Percentiles rank a stretch among this genome's conserved stretches.
These are phyloP conservation scores for Linaria vulgaris DNA, from an alignment of 257 asterid genomes.

Conservation along the genomic window DNA sequence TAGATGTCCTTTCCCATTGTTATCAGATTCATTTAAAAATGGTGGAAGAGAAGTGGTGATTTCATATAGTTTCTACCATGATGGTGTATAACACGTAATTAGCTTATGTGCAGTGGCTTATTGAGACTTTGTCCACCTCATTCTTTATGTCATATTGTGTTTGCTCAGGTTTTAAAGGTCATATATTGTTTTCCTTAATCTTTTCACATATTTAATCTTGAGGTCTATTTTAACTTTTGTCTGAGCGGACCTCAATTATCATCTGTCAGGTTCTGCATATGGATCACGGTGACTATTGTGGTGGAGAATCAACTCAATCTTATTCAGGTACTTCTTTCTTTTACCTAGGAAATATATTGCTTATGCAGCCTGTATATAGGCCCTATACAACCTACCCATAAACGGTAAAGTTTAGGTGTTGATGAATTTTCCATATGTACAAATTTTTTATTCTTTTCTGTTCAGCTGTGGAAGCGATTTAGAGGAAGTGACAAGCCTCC, in stretches of 20 bases:
- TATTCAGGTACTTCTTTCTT: slow-evolving; percentile 41
- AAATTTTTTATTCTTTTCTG: background rate
- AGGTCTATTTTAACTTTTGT: slow-evolving; percentile 2
- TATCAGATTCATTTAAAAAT: no score
- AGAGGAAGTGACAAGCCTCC: slow-evolving; percentile 90
- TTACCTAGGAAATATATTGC: background rate
- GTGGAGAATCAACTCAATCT: slow-evolving; percentile 66
- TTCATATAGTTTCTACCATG: no score
- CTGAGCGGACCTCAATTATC: slow-evolving; percentile 14
- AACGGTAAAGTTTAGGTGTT: background rate
- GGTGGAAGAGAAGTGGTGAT: no score
- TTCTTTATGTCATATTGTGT: background rate
- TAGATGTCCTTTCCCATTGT: no score
- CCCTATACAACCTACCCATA: no score
- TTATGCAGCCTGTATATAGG: no score
- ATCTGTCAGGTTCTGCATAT: slow-evolving; percentile 55
- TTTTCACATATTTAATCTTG: background rate
- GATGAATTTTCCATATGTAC: background rate
- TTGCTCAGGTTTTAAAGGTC: background rate
- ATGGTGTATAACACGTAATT: no score
- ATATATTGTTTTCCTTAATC: background rate
- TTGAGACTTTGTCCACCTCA: no score
- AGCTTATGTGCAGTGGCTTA: no score
- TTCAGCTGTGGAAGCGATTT: slow-evolving; percentile 80
- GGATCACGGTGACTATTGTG: slow-evolving; percentile 67